Evolutionary conservation across 2,329 filamentous ascomycete species (phyloP).

Genomic region (Cladosporium sp.): DNA sequence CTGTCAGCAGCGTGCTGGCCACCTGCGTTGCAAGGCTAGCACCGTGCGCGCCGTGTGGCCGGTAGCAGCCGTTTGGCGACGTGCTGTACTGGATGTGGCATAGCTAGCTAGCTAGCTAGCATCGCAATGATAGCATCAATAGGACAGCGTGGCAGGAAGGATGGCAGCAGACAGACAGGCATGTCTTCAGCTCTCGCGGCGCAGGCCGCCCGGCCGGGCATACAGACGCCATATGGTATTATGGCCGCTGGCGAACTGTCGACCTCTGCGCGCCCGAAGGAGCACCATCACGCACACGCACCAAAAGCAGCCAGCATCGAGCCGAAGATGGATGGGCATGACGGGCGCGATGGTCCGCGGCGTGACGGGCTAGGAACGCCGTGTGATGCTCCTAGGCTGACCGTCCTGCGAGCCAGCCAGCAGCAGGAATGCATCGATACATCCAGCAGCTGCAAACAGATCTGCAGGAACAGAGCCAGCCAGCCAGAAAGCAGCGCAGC

Average conservation of each 20-base stretch:
- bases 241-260: not conserved
- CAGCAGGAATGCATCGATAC: slow-evolving; percentile 7
- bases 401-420: slow-evolving; percentile 11
- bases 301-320: slow-evolving; percentile 12
- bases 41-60: slow-evolving; percentile 8
- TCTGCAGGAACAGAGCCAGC: slow-evolving; percentile 20
- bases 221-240: not conserved
- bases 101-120: not conserved
- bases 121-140: not conserved
- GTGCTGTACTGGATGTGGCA: not conserved
- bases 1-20: slow-evolving; percentile 16
- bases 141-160: not conserved
- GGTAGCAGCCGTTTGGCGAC: not conserved
- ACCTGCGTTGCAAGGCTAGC: slow-evolving; percentile 2
- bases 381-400: slow-evolving; percentile 17
- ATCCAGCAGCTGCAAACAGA: slow-evolving; percentile 14
- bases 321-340: slow-evolving; percentile 17
- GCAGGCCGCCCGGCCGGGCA: not conserved
- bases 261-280: slow-evolving; percentile 7
- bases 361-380: slow-evolving; percentile 20
- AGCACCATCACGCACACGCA: slow-evolving; percentile 2
- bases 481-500: not conserved
- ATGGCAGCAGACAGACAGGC: not conserved
- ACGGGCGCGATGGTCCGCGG: slow-evolving; percentile 16
- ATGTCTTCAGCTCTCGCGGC: slow-evolving; percentile 14